Evolutionary conservation across 2,329 filamentous ascomycete species (phyloP), one percentile per base, ranked within the genome.

Genomic region (Hymenoscyphus fructigenus): DNA sequence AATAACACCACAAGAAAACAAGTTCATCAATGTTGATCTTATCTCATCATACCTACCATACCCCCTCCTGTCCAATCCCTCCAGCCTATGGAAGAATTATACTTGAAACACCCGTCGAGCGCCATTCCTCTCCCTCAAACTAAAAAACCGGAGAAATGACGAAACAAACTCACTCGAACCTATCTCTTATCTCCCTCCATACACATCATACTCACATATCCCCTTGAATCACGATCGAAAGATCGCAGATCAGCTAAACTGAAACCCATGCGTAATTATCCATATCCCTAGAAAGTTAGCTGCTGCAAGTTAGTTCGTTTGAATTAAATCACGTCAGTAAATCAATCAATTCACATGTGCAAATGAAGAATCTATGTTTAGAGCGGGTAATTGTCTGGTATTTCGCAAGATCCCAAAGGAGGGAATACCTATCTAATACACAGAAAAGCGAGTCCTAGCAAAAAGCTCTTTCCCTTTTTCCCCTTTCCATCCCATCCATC

Each of bases 321-420:
- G 12, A 38, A 53, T 53, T 20, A 53, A 53, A 47, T n/a, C 41
- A 47, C 4, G n/a, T n/a, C 6, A 28, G 28, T 58, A 14, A 57
- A 12, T 59, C 17, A 34, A 12, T 34, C 15, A 34, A 10, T 36
- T 26, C 29, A 36, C 57, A 59, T 26, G 9, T 41, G 2, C 17
- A 44, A n/a, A 3, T 4, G 2, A 26, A 59, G 20, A 23, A 9
- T 1, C 23, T 17, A 26, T 41, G 12, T 68, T n/a, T 76, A 74
- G 73, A 75, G 73, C 72, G 74, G 74, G 72, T 76, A 75, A 76
- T 75, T 72, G 53, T 74, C 74, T 76, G 72, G 72, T 72, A 75
- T 75, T 75, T 69, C 59, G 66, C 66, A 66, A 68, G 44, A 32
- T 17, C 20, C 73, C 70, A 66, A 61, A 71, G 66, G 62, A 71